Percentiles rank a stretch among this genome's conserved stretches.
Conservation (phyloP, 2,329 filamentous ascomycete species). For the Beauveria sp. region DNA sequence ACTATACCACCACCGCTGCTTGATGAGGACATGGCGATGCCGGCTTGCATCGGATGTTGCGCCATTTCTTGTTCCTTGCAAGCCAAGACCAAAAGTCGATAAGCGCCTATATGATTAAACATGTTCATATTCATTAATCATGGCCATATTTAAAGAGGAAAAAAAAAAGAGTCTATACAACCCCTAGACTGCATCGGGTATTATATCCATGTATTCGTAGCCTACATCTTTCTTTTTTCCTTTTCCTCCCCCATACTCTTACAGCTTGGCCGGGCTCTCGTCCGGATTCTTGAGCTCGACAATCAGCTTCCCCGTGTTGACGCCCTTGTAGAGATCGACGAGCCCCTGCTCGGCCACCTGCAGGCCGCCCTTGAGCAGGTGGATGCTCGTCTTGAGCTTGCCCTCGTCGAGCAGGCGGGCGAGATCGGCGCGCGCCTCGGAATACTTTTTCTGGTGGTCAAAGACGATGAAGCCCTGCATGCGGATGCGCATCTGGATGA, state of each 20-base stretch:
- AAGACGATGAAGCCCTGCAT: slow-evolving; percentile 71
- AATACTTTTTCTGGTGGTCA: slow-evolving; percentile 55
- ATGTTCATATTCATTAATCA: not conserved
- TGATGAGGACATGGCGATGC: not conserved
- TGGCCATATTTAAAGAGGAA: not conserved
- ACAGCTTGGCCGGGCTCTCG: slow-evolving; percentile 24
- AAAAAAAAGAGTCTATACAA: not conserved
- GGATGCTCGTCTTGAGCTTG: slow-evolving; percentile 66
- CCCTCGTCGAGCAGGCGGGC: slow-evolving; percentile 62
- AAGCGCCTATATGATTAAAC: too few species aligned
- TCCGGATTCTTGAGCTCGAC: slow-evolving; percentile 25
- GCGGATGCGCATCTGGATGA: slow-evolving; percentile 48
- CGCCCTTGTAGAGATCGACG: slow-evolving; percentile 57
- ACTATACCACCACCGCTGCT: too few species aligned
- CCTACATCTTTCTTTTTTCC: not conserved
- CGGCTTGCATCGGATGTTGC: not conserved
- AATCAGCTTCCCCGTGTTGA: slow-evolving; percentile 58
- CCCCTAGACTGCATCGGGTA: not conserved
- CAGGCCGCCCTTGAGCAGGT: slow-evolving; percentile 62
- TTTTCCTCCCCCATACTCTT: not conserved
- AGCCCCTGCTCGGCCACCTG: slow-evolving; percentile 56
- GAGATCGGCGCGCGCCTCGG: slow-evolving; percentile 53
- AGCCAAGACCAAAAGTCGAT: not conserved
- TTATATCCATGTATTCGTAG: not conserved
- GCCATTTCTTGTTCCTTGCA: not conserved